Evolutionary conservation across 2,329 filamentous ascomycete genomes (phyloP), one percentile per base, ranked within the genome.

Genomic region (Fusarium sp.): DNA sequence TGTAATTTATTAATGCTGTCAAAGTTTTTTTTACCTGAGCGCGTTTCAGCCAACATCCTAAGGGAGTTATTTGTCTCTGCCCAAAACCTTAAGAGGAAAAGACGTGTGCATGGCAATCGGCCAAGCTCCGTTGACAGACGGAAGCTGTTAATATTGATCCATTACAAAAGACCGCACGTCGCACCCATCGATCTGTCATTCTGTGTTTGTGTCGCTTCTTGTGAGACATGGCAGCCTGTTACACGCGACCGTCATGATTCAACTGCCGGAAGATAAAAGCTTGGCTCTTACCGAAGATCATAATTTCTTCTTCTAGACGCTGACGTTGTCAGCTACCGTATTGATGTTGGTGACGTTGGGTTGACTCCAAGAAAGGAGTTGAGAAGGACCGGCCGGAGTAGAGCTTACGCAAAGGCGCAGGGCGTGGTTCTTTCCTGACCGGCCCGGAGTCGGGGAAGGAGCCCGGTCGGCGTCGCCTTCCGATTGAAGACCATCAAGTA

Each of bases 211-310:
- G 41, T 27, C 22, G 13, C 20, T 22, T 13, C 12, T 57, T 14
- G 58, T 2, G 27, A 13, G 18, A 47, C 42, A 30, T 2, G 12
- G 49, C 24, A 37, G 5, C 9, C n/a, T 18, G 59, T 57, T 40
- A 27, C 52, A 46, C 45, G 24, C 30, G 20, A n/a, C 25, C 30
- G 22, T 34, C 51, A 64, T 65, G 60, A 65, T 32, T 59, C 40
- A 65, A 65, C 45, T 65, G 61, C 61, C 61, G 52, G 60, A 25
- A 32, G 52, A 57, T 65, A 44, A 40, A 48, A 16, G 48, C 58
- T 61, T 52, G 37, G 42, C 34, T 41, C 6, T 25, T 22, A 13
- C 20, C 46, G 8, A 9, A 6, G 16, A 22, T 16, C 14, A 20
- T 25, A 14, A 47, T 7, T 27, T 20, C 7, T 34, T 16, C 7